Evolutionary conservation across 2,329 filamentous ascomycete genomes (phyloP), one percentile per base, ranked within the genome.

Genomic region (Venturia aucupariae): DNA sequence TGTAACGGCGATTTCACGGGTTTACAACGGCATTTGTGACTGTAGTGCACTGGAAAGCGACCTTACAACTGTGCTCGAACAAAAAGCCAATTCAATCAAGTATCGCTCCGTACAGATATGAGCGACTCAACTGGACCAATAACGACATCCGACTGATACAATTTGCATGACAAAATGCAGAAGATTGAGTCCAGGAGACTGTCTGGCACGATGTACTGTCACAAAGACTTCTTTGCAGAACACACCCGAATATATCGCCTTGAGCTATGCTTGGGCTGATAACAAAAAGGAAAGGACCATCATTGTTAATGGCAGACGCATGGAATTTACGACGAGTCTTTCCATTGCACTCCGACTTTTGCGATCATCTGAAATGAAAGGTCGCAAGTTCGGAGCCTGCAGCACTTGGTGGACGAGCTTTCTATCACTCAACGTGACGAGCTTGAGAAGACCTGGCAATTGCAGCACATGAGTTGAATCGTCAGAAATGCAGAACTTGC

Each of bases 391-490:
- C 19, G 24, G 24, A 54, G 6, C 42, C 4, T 15, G 22, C 4
- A 7, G 10, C 19, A 39, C 22, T 2, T 51, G 41, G 60, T 48
- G 2, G 60, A 51, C 17, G 39, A n/a, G n/a, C 17, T 19, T 51
- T 65, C 61, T 22, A 64, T 64, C 57, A 64, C 64, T 59, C 65
- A 66, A 39, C 10, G 42, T 6, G 61, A 63, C 22, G 55, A 64
- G 22, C 22, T 48, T 10, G 64, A 66, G 57, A 63, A 64, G 35
- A 64, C 38, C 11, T 48, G 60, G 30, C 61, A 64, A 44, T 51
- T 66, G 17, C 62, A 41, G 10, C 54, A 54, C 4, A 66, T 61
- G 65, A 48, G 62, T n/a, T 39, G 42, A 4, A 64, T 61, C n/a
- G 61, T 64, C 38, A 46, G 60, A 27, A 60, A 57, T 17, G 65